These are phyloP conservation scores for Fusarium penzigii DNA, from an alignment of 2,329 filamentous ascomycete genomes.

Conservation along the genomic window DNA sequence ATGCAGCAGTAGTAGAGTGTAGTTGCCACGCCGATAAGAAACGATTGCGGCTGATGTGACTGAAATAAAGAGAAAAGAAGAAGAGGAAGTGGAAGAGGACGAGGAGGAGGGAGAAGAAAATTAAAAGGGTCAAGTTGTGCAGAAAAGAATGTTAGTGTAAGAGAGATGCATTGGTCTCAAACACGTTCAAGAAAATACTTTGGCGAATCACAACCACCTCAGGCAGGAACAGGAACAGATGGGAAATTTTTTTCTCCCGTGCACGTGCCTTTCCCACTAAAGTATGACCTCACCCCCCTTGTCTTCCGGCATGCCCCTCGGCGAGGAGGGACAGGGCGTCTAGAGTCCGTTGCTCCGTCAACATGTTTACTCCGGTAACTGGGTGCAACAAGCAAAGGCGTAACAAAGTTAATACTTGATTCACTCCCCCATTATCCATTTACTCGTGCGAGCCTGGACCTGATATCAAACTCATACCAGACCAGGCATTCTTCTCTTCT, in stretches of 20 bases:
- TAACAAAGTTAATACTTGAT: conserved; percentile 27
- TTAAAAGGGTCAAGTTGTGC: neutral
- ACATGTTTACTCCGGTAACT: conserved; percentile 35
- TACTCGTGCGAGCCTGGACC: conserved; percentile 10
- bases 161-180: conserved; percentile 13
- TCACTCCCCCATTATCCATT: conserved; percentile 25
- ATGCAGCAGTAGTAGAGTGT: neutral
- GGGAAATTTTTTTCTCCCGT: conserved; percentile 21
- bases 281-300: neutral
- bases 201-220: conserved; percentile 8
- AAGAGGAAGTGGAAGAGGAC: conserved; percentile 9
- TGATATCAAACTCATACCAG: conserved; percentile 18
- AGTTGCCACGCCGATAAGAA: neutral
- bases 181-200: conserved; percentile 13
- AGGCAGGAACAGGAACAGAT: conserved; percentile 4
- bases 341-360: conserved; percentile 35
- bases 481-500: conserved; percentile 13
- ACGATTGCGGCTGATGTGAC: neutral
- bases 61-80: neutral
- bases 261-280: conserved; percentile 5
- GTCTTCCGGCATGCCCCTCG: too few species aligned
- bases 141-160: conserved; percentile 6
- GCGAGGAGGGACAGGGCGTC: too few species aligned
- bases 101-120: neutral
- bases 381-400: conserved; percentile 20